Evolutionary conservation across 371 early-diverging fungal species (phyloP).

Genomic region (Zychaea mexicana): DNA sequence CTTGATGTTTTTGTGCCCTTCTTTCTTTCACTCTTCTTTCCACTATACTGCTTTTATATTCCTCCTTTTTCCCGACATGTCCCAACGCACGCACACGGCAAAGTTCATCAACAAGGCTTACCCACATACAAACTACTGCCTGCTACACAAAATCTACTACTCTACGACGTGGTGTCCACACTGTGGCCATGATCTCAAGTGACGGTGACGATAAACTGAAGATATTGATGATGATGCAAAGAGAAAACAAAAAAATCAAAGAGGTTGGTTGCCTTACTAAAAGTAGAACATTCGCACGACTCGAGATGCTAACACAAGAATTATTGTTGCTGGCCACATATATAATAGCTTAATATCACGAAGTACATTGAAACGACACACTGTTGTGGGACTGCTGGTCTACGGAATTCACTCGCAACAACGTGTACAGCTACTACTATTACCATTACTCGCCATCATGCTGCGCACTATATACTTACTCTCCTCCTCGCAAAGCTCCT

Average conservation of each 20-base stretch:
- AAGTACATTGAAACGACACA: too few relatives aligned
- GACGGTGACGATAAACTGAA: background rate
- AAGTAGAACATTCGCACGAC: slow-evolving; percentile 3
- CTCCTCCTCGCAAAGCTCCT: too few relatives aligned
- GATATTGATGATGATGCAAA: background rate
- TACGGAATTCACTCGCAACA: too few relatives aligned
- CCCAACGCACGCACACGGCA: background rate
- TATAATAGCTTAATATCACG: background rate
- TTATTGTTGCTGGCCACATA: background rate
- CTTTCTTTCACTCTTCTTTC: slow-evolving; percentile 2
- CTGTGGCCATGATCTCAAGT: slow-evolving; percentile 23
- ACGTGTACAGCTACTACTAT: too few relatives aligned
- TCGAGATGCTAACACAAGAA: slow-evolving; percentile 3
- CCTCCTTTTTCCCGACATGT: slow-evolving; percentile 3
- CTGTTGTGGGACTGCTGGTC: too few relatives aligned
- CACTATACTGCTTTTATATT: background rate
- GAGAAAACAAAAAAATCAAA: background rate
- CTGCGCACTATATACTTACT: background rate
- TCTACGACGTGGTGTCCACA: slow-evolving; percentile 27
- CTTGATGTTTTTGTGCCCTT: slow-evolving; percentile 1
- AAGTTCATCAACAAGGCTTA: background rate
- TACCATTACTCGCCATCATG: too few relatives aligned
- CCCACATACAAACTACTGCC: slow-evolving; percentile 16
- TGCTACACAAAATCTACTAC: slow-evolving; percentile 20
- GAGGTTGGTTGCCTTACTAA: background rate